phyloP scores from a whole-genome alignment of 1,139 yeast genomes.

The Spathaspora jeffriesii region DNA sequence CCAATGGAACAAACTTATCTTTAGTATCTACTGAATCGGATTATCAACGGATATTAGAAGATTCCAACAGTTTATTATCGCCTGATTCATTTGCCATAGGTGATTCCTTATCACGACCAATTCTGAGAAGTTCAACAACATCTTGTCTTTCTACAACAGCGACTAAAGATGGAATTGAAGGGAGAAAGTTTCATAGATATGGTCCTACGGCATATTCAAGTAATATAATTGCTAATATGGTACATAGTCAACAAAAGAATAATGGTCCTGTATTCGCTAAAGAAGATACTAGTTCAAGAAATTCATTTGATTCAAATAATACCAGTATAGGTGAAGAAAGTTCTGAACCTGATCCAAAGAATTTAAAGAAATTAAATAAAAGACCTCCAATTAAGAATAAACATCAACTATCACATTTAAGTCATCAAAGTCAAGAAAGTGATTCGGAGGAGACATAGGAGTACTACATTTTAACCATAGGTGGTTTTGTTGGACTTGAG shows the following conservation, averaged over 20 bases:
- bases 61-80: slow-evolving; percentile 4
- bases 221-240: slow-evolving; percentile 33
- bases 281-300: not conserved
- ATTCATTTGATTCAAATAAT: not conserved
- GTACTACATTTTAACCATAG: not conserved
- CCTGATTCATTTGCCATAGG: slow-evolving; percentile 5
- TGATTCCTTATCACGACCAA: slow-evolving; percentile 46
- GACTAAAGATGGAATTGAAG: slow-evolving; percentile 73
- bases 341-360: not conserved
- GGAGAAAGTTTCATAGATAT: slow-evolving; percentile 51
- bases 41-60: slow-evolving; percentile 17
- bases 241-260: slow-evolving; percentile 19
- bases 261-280: not conserved
- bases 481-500: not conserved
- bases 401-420: not conserved
- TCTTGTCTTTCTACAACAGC: slow-evolving; percentile 73
- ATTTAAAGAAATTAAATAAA: not conserved
- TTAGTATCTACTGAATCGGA: slow-evolving; percentile 26
- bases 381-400: not conserved
- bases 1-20: slow-evolving; percentile 23
- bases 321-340: slow-evolving; percentile 1
- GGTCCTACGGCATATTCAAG: slow-evolving; percentile 40
- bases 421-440: not conserved
- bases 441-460: not conserved
- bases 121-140: slow-evolving; percentile 62